Base-by-base conservation (phyloP, 2,329 filamentous ascomycete genomes). In the Aspergillus pseudoviridinutans region DNA sequence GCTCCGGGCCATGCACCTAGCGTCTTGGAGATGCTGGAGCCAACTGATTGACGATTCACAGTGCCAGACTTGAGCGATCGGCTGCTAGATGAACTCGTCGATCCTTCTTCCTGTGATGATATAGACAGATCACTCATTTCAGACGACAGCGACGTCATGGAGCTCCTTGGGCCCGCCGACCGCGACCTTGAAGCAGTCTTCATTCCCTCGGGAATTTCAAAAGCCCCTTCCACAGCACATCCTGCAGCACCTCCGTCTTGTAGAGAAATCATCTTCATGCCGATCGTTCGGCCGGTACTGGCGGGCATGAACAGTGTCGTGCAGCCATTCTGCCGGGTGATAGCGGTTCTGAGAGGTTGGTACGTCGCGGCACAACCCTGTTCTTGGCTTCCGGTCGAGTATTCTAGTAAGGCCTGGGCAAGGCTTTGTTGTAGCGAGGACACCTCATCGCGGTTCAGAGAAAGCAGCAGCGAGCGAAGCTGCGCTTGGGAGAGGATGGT, bases 231-330 rank as follows among this genome's bases (percentile, higher is more conserved):
- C 57, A 74, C 68, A 1, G 68, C 65, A 47, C 68, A 70, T 5
- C 70, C 71, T 10, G 69, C 64, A 12, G 62, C 62, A 4, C 52
- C 67, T 20, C 63, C 70, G 64, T 68, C 75, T 32, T 78, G 71
- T 14, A 86, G 70, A 9, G 84, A 86, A 46, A 88, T 81, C 46
- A 89, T 83, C 69, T 88, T 89, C 61, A 88, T 82, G 5, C 86
- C 87, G 20, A 87, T 77, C 2, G 82, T 80, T 44, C 80, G 78
- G 29, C 82, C 80, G 14, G 82, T 84, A 42, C 79, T 85, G 12
- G 85, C 85, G 2, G 87, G 87, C 84, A 88, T 87, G 72, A 88
- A 87, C 9, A 89, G 75, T 3, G 84, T 87, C 1, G 82, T 85
- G 32, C 81, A 80, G 3, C 85, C 85, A 78, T 86, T 81, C 53